phyloP scores from a whole-genome alignment of 2,329 filamentous ascomycete species.

The Fusarium redolens region DNA sequence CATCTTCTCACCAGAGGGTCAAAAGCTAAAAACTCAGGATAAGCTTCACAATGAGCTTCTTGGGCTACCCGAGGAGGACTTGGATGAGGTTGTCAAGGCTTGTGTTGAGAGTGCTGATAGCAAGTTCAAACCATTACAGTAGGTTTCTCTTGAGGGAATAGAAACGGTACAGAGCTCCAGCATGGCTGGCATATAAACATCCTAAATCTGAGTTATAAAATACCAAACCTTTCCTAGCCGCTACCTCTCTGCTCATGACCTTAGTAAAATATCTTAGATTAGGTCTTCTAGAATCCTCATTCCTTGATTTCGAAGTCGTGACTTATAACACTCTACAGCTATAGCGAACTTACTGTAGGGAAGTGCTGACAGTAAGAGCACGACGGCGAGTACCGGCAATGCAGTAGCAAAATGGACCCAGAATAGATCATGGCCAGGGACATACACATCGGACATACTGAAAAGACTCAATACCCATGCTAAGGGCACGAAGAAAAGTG shows the following conservation, averaged over 20 bases:
- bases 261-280: rapidly evolving
- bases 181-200: no score
- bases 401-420: not conserved
- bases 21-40: not conserved
- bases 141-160: not conserved
- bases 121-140: not conserved
- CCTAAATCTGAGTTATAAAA: no score
- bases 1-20: not conserved
- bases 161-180: no score
- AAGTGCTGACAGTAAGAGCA: rapidly evolving
- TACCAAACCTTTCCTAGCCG: no score
- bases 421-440: rapidly evolving
- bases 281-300: rapidly evolving
- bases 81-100: not conserved
- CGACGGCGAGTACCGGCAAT: not conserved
- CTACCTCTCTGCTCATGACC: not conserved
- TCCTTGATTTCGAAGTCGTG: rapidly evolving
- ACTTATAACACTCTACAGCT: rapidly evolving
- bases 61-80: not conserved
- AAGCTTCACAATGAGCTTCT: conserved; percentile 5
- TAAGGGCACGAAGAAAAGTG: rapidly evolving
- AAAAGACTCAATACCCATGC: not conserved
- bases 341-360: rapidly evolving
- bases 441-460: not conserved
- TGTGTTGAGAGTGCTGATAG: not conserved